Evolutionary conservation across 176 grass and related monocot species (phyloP).

Genomic region (Areca catechu): DNA sequence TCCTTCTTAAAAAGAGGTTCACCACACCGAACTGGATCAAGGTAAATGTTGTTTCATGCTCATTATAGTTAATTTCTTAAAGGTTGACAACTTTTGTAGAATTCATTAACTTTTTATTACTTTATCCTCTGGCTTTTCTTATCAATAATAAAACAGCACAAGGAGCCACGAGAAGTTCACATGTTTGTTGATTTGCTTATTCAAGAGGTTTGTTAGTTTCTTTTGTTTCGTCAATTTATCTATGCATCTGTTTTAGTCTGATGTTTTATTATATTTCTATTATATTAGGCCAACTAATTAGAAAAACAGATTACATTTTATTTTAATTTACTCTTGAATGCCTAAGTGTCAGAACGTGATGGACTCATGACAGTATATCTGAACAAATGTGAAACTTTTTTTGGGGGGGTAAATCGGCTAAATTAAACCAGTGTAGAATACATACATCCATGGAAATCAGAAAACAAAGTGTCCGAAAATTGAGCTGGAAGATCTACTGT

Average conservation of each 20-base stretch:
- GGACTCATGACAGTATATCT: too few relatives aligned
- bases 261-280: neutral
- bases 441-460: too few relatives aligned
- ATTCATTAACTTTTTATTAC: constrained; percentile 4
- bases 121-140: constrained; percentile 23
- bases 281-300: too few relatives aligned
- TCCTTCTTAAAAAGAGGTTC: constrained; percentile 90
- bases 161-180: constrained; percentile 96
- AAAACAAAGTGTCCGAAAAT: too few relatives aligned
- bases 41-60: constrained; percentile 33
- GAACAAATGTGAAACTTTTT: too few relatives aligned
- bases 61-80: neutral
- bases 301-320: too few relatives aligned
- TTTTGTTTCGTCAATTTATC: neutral
- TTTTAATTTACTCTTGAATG: too few relatives aligned
- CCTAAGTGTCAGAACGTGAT: too few relatives aligned
- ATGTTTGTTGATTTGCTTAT: constrained; percentile 99
- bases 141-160: constrained; percentile 65
- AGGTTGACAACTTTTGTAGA: constrained; percentile 14
- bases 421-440: too few relatives aligned
- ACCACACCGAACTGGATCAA: constrained; percentile 92
- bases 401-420: too few relatives aligned
- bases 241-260: neutral
- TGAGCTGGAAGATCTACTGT: too few relatives aligned
- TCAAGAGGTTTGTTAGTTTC: constrained; percentile 58